These are phyloP conservation scores for Sclerotinia glacialis DNA, from an alignment of 2,329 filamentous ascomycete genomes.

Conservation along the genomic window DNA sequence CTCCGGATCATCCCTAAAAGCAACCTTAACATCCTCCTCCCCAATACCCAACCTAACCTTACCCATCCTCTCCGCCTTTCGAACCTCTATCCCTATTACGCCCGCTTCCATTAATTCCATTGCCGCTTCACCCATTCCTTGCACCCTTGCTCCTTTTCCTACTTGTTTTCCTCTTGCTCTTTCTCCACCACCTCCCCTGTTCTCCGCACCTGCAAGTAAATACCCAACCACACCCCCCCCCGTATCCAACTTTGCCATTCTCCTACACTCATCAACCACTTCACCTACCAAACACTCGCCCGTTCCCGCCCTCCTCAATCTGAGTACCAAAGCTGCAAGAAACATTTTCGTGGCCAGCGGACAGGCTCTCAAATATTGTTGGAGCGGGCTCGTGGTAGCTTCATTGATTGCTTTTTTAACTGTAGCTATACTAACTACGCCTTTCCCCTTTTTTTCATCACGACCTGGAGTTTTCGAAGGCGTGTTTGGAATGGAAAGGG, in stretches of 20 bases:
- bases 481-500: conserved; percentile 50
- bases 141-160: conserved; percentile 44
- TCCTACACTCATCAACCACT: conserved; percentile 79
- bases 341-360: conserved; percentile 82
- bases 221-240: conserved; percentile 59
- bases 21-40: conserved; percentile 84
- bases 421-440: conserved; percentile 83
- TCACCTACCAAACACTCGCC: conserved; percentile 87
- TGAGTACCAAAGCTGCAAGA: conserved; percentile 75
- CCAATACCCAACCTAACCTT: conserved; percentile 83
- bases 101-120: conserved; percentile 84
- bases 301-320: conserved; percentile 78
- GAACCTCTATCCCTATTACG: conserved; percentile 77
- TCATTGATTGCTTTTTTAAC: conserved; percentile 94
- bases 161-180: not conserved
- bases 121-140: conserved; percentile 68
- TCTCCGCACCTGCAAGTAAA: conserved; percentile 41
- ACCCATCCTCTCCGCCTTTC: conserved; percentile 78
- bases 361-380: conserved; percentile 80
- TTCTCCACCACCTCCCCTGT: not conserved
- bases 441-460: conserved; percentile 36
- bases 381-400: conserved; percentile 86
- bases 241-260: conserved; percentile 61
- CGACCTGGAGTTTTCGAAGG: conserved; percentile 56
- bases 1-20: conserved; percentile 82